phyloP scores from a whole-genome alignment of 139 green algal species.

The Yamagishiella unicocca region DNA sequence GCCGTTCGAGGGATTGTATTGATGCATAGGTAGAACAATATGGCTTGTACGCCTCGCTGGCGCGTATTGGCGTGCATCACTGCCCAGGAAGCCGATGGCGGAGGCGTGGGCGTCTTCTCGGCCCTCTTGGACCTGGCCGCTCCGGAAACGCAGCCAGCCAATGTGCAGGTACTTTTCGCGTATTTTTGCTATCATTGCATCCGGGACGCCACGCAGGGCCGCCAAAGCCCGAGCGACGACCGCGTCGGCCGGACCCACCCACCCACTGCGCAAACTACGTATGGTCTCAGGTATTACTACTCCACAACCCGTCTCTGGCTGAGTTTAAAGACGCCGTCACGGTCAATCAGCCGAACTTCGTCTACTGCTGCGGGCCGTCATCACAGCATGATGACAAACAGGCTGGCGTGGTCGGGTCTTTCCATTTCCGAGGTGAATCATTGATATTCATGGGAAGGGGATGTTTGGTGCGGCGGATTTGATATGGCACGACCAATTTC shows the following conservation, averaged over 20 bases:
- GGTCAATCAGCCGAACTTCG: conserved; percentile 62
- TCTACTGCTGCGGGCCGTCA: conserved; percentile 69
- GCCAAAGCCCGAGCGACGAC: not conserved
- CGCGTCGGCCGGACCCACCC: not conserved
- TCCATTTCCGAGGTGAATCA: conserved; percentile 56
- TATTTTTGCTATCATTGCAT: not conserved
- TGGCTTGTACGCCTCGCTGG: conserved; percentile 11
- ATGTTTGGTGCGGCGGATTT: too few species aligned
- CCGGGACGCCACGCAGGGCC: not conserved
- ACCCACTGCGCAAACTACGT: not conserved
- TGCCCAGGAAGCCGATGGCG: not conserved
- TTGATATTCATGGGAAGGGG: too few species aligned
- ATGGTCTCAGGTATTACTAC: conserved; percentile 62
- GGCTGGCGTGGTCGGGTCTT: not conserved
- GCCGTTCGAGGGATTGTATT: not conserved
- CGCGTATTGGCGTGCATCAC: conserved; percentile 21
- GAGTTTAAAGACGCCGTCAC: conserved; percentile 59
- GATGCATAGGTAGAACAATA: conserved; percentile 1
- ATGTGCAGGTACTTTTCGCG: conserved; percentile 12
- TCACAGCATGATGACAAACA: conserved; percentile 6
- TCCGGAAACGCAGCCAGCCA: not conserved
- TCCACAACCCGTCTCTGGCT: conserved; percentile 58
- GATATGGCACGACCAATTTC: too few species aligned
- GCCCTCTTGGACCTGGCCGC: conserved; percentile 1
- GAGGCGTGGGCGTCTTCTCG: not conserved